These are phyloP conservation scores for Tanacetum coccineum DNA, from an alignment of 129 eudicot genomes.

Conservation along the genomic window DNA sequence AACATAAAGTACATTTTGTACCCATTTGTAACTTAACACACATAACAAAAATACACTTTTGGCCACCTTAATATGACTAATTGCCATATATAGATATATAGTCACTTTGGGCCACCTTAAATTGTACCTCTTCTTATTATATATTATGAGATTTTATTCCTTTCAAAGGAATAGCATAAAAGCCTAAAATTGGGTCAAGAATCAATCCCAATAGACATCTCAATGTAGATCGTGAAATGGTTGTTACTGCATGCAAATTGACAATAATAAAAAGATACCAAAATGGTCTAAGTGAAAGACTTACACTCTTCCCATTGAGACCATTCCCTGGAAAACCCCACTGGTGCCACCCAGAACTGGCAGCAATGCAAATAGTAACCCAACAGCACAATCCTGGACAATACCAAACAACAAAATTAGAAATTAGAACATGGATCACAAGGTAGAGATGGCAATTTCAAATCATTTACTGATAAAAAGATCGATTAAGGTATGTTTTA, in stretches of 20 bases:
- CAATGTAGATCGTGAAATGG: slow-evolving; percentile 1
- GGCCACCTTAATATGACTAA: no score
- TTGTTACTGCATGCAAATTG: slow-evolving; percentile 7
- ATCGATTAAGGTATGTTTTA: no score
- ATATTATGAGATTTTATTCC: not conserved
- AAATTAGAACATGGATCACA: not conserved
- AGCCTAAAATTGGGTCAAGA: slow-evolving; percentile 8
- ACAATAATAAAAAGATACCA: slow-evolving; percentile 9
- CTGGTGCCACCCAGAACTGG: slow-evolving; percentile 96
- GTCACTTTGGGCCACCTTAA: not conserved
- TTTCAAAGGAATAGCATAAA: not conserved
- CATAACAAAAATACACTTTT: no score
- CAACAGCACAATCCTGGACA: slow-evolving; percentile 98
- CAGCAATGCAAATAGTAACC: slow-evolving; percentile 92
- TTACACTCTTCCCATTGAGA: slow-evolving; percentile 90
- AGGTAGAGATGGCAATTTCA: not conserved
- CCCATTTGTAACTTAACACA: no score
- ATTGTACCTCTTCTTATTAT: not conserved
- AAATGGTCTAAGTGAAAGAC: slow-evolving; percentile 21
- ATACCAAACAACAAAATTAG: slow-evolving; percentile 19
- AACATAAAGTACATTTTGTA: no score
- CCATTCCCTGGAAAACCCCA: slow-evolving; percentile 75
- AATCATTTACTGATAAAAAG: no score
- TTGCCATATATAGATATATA: no score
- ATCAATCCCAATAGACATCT: slow-evolving; percentile 5